Evolutionary conservation across 306 rosid genomes (phyloP).

Genomic region (Cicer pinnatifidum): DNA sequence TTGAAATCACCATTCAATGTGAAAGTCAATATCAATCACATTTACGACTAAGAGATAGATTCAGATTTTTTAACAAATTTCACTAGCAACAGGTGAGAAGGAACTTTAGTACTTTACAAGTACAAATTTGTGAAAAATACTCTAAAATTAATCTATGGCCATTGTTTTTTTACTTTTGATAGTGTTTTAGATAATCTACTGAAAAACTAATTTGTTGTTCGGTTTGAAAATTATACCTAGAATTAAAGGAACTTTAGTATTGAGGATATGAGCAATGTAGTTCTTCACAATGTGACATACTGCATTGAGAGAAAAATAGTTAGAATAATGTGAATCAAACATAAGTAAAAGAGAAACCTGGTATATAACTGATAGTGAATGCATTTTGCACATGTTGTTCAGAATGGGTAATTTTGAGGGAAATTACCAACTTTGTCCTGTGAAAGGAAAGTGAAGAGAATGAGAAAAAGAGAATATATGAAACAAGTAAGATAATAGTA

Average conservation of each 20-base stretch:
- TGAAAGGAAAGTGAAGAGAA: constrained; percentile 47
- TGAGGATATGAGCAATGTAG: constrained; percentile 74
- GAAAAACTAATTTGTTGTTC: background rate
- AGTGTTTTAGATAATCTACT: no score
- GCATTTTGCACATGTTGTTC: constrained; percentile 18
- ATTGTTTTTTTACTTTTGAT: constrained; percentile 1
- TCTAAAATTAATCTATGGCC: background rate
- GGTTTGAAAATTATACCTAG: constrained; percentile 60
- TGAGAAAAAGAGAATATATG: background rate
- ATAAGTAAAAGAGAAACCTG: constrained; percentile 9
- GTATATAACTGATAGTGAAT: background rate
- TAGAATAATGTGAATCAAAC: constrained; percentile 11
- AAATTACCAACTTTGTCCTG: constrained; percentile 99
- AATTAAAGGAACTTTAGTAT: constrained; percentile 85
- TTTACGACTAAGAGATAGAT: constrained; percentile 15
- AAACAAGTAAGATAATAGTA: no score
- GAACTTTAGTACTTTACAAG: background rate
- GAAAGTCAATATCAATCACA: constrained; percentile 30
- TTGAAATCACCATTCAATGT: background rate
- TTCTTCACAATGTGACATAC: constrained; percentile 89
- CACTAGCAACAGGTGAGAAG: constrained; percentile 20
- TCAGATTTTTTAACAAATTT: background rate
- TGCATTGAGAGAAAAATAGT: constrained; percentile 51
- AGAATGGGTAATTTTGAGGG: constrained; percentile 47
- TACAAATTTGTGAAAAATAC: constrained; percentile 20